phyloP scores from a whole-genome alignment of 2,329 filamentous ascomycete genomes.

The Curvularia hawaiiensis region DNA sequence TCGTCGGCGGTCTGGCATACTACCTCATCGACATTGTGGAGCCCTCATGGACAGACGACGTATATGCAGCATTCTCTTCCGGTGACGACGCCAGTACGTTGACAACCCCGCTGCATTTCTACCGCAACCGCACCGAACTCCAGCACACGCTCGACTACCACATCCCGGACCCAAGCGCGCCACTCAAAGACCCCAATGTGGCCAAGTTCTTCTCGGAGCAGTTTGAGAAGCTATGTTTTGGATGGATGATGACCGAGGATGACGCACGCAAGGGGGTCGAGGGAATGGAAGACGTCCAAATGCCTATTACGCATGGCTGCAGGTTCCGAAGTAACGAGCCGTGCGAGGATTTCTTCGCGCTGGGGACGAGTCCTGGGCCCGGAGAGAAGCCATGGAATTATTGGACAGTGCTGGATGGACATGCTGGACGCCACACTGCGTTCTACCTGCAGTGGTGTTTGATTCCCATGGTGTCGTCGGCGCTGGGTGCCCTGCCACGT shows the following conservation, averaged over 20 bases:
- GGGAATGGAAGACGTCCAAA: constrained; percentile 15
- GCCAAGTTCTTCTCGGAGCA: constrained; percentile 29
- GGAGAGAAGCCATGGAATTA: constrained; percentile 42
- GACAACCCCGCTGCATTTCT: constrained; percentile 35
- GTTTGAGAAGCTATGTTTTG: constrained; percentile 33
- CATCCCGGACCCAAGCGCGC: constrained; percentile 25
- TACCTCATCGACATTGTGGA: constrained; percentile 31
- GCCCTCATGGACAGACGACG: constrained; percentile 28
- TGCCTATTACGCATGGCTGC: constrained; percentile 43
- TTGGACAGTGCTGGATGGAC: constrained; percentile 58
- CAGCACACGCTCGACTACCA: constrained; percentile 35
- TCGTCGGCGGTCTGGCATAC: constrained; percentile 30
- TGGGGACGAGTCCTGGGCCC: constrained; percentile 37
- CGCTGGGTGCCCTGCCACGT: constrained; percentile 40
- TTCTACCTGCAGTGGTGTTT: constrained; percentile 50
- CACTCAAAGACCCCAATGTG: constrained; percentile 28
- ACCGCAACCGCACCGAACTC: constrained; percentile 32
- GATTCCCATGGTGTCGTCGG: constrained; percentile 51
- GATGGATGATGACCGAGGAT: constrained; percentile 37
- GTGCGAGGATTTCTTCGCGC: constrained; percentile 40
- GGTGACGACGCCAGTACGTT: constrained; percentile 14
- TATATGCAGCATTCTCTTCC: constrained; percentile 21
- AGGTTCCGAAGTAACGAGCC: constrained; percentile 38
- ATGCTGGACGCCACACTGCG: constrained; percentile 54
- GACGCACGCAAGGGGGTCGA: constrained; percentile 25